These are phyloP conservation scores for Agaricus blazei DNA, from an alignment of 768 basidiomycete genomes.

Conservation along the genomic window DNA sequence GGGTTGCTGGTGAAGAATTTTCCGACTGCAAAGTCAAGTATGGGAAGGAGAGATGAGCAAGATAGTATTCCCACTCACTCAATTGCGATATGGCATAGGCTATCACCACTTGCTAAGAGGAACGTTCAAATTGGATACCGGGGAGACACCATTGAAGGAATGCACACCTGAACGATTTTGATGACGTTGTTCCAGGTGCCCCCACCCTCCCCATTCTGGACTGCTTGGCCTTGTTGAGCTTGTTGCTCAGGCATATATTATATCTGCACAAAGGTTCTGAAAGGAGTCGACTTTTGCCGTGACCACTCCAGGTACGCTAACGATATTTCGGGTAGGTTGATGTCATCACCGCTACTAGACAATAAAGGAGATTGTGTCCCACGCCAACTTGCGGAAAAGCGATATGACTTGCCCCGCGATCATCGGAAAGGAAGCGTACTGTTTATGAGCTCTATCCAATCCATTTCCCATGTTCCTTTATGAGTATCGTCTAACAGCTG, in stretches of 20 bases:
- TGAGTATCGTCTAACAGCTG: too few species aligned
- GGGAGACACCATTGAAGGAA: background rate
- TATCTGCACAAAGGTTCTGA: background rate
- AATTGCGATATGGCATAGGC: slow-evolving; percentile 64
- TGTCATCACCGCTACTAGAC: background rate
- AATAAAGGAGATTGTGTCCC: background rate
- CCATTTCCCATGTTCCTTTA: too few species aligned
- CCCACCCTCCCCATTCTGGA: slow-evolving; percentile 3
- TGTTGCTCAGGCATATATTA: slow-evolving; percentile 11
- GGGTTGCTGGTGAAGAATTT: slow-evolving; percentile 6
- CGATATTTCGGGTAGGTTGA: slow-evolving; percentile 3
- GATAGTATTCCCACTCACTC: slow-evolving; percentile 32
- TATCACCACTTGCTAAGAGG: slow-evolving; percentile 59
- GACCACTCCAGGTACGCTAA: background rate
- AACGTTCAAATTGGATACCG: background rate
- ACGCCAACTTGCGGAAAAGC: background rate
- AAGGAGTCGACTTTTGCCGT: background rate
- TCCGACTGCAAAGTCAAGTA: background rate
- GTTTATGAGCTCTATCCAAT: too few species aligned
- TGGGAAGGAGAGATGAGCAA: background rate
- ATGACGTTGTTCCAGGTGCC: slow-evolving; percentile 8
- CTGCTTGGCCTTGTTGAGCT: slow-evolving; percentile 9
- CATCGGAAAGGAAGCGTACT: too few species aligned
- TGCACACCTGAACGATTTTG: slow-evolving; percentile 21
- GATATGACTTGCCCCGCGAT: background rate